phyloP scores from a whole-genome alignment of 768 basidiomycete genomes.

The Kwoniella europaea region DNA sequence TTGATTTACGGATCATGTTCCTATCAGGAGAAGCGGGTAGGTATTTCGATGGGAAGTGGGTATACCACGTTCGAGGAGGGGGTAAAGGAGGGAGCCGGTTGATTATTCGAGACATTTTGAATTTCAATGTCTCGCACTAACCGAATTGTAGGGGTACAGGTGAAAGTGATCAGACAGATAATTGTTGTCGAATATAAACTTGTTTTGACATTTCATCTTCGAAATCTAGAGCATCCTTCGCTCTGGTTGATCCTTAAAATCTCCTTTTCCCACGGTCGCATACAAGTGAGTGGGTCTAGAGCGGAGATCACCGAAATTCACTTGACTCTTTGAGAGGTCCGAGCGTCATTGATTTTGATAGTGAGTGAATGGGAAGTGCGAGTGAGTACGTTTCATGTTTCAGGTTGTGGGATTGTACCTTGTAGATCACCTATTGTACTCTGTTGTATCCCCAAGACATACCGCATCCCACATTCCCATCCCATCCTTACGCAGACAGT shows the following conservation, averaged over 20 bases:
- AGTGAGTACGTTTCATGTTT: background rate
- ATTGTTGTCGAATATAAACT: no score
- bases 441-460: background rate
- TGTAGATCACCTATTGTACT: slow-evolving; percentile 7
- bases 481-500: background rate
- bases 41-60: slow-evolving; percentile 32
- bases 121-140: no score
- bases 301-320: background rate
- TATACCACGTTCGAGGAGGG: slow-evolving; percentile 26
- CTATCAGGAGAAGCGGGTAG: slow-evolving; percentile 22
- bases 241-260: background rate
- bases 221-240: background rate
- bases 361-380: no score
- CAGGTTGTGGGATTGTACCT: background rate
- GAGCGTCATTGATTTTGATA: background rate
- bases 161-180: no score
- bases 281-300: background rate
- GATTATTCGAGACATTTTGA: slow-evolving; percentile 9
- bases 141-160: no score
- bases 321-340: background rate
- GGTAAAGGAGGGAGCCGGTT: slow-evolving; percentile 41
- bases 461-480: background rate
- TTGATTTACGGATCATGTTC: slow-evolving; percentile 24
- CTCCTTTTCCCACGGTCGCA: background rate
- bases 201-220: no score